Evolutionary conservation across 305 asterid genomes (phyloP), one percentile per base, ranked within the genome.

Genomic region (Fraxinus xanthoxyloides): DNA sequence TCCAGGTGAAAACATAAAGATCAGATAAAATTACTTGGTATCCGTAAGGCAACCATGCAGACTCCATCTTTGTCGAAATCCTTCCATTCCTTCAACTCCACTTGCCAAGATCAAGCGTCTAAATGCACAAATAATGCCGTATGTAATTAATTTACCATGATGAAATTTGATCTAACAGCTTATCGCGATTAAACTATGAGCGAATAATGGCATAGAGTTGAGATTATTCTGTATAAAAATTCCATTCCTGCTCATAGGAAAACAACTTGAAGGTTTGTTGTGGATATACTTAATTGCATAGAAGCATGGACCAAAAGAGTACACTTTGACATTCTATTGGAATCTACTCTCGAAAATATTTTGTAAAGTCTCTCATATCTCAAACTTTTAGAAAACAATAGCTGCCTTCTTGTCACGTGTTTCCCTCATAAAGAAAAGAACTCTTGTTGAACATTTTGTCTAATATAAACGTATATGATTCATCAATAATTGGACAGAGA

Each of bases 91-190:
- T 88, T 93, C 98, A 72, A 85, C 80, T 65, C 99, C 99, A 85
- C 98, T 95, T n/a, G 99, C 99, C 93, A 95, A 86, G 82, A 95
- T 93, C 89, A 95, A 85, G 85, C 88, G 97, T 80, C 99, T 95
- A 84, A 15, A 79, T 32, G 28, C 75, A 46, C 74, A 54, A 61
- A 35, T 5, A 36, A 70, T 23, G 38, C 30, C 13, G 6, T 3
- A 23, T 23, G 6, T 0, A 56, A 56, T n/a, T 54, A 21, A 61
- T 61, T 7, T 61, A 21, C 32, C 13, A 24, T 23, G 31, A 23
- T 7, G 31, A 24, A 61, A 61, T 61, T 8, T 61, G 32, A 23
- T 21, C 17, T 61, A 61, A 8, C 13, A 7, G 23, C 31, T 21
- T 3, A 21, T 8, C 72, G 7, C 3, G 3, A 61, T 61, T 61